Conservation (phyloP, 768 basidiomycete species). For the Hebeloma cylindrosporum region DNA sequence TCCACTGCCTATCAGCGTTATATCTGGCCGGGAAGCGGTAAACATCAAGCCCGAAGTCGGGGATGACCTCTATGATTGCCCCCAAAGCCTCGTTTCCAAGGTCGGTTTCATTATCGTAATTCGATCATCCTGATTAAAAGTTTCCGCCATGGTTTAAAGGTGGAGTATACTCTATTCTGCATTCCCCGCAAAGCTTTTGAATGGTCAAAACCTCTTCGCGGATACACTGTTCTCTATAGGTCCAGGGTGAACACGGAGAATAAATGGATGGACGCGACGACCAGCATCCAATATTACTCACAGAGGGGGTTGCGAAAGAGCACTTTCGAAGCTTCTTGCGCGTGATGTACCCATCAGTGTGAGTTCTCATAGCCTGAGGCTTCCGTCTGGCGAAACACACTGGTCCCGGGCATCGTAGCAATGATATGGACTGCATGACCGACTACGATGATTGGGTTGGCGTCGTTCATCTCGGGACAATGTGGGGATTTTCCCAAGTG, state of each 20-base stretch:
- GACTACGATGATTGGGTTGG: not conserved
- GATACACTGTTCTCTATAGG: not conserved
- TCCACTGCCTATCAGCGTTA: too few species aligned
- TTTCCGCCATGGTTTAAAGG: constrained; percentile 1
- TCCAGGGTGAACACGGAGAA: not conserved
- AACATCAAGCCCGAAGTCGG: too few species aligned
- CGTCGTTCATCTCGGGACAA: not conserved
- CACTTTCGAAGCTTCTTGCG: not conserved
- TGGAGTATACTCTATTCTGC: constrained; percentile 10
- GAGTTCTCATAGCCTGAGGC: not conserved
- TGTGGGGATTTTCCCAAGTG: not conserved
- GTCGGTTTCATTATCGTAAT: too few species aligned
- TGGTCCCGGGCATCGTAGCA: too few species aligned
- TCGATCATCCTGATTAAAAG: too few species aligned
- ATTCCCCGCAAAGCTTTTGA: constrained; percentile 13
- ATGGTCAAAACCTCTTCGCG: not conserved
- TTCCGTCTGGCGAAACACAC: not conserved
- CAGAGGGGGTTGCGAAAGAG: not conserved
- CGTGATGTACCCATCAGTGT: not conserved
- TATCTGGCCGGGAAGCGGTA: too few species aligned
- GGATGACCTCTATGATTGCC: too few species aligned
- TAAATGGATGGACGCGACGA: not conserved
- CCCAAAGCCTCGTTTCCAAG: too few species aligned
- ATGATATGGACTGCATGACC: not conserved
- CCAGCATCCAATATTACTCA: not conserved